Conservation (phyloP, 371 early-diverging fungal genomes). For the Mucor racemosus region DNA sequence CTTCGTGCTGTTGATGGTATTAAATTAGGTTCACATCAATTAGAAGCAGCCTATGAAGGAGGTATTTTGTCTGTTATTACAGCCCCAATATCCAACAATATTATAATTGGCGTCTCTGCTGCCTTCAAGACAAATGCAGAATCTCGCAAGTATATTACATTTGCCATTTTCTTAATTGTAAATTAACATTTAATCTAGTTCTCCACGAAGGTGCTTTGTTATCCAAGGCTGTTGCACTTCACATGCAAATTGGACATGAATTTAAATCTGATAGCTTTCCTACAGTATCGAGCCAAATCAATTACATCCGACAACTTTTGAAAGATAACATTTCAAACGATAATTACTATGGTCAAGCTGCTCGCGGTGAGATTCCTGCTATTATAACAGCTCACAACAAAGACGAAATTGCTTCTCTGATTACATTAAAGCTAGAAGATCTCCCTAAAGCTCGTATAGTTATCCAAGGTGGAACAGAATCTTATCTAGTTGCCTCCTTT, state of each 20-base stretch:
- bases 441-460: slow-evolving; percentile 43
- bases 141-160: slow-evolving; percentile 25
- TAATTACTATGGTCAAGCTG: slow-evolving; percentile 50
- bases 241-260: slow-evolving; percentile 59
- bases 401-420: slow-evolving; percentile 72
- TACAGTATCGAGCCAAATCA: slow-evolving; percentile 70
- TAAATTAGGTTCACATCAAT: slow-evolving; percentile 56
- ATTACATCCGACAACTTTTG: slow-evolving; percentile 60
- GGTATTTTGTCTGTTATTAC: slow-evolving; percentile 60
- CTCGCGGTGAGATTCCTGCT: slow-evolving; percentile 68
- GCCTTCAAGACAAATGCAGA: slow-evolving; percentile 58
- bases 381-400: slow-evolving; percentile 65
- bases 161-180: neutral
- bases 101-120: slow-evolving; percentile 52
- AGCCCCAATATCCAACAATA: slow-evolving; percentile 43
- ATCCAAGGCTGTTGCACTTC: slow-evolving; percentile 62
- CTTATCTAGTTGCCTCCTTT: slow-evolving; percentile 67
- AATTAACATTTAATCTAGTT: neutral
- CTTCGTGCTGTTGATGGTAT: slow-evolving; percentile 59
- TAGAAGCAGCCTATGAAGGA: slow-evolving; percentile 61
- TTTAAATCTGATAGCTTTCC: slow-evolving; percentile 54
- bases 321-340: slow-evolving; percentile 24
- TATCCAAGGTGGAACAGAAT: slow-evolving; percentile 73
- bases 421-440: slow-evolving; percentile 58
- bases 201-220: slow-evolving; percentile 33